Conservation (phyloP, 768 basidiomycete genomes). For the Neoboletus subvelutipes region DNA sequence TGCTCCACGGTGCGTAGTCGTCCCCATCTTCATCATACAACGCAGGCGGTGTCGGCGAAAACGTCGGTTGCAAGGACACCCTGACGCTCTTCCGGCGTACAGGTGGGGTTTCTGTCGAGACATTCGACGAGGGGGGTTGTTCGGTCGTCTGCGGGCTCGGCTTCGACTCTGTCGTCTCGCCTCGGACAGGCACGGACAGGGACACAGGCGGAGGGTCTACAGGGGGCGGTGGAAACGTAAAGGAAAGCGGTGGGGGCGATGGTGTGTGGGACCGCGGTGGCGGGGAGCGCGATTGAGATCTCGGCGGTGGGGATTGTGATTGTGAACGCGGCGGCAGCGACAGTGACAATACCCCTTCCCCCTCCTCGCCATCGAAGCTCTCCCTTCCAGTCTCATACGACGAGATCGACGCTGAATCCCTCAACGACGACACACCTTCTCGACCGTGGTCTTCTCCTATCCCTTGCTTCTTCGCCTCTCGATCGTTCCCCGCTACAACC, state of each 20-base stretch:
- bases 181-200: neutral
- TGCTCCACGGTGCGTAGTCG: slow-evolving; percentile 12
- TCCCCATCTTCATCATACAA: slow-evolving; percentile 49
- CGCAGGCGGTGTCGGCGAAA: slow-evolving; percentile 69
- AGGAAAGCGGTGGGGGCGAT: neutral
- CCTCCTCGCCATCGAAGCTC: slow-evolving; percentile 36
- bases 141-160: neutral
- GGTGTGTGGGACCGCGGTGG: neutral
- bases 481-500: neutral
- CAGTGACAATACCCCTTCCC: slow-evolving; percentile 15
- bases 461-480: neutral
- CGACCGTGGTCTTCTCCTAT: neutral
- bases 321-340: neutral
- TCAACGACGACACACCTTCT: neutral
- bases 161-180: neutral
- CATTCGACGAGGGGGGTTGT: slow-evolving; percentile 11
- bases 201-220: slow-evolving; percentile 5
- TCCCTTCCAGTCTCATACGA: slow-evolving; percentile 71
- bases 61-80: slow-evolving; percentile 74
- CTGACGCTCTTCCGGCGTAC: slow-evolving; percentile 67
- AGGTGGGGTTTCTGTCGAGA: slow-evolving; percentile 18
- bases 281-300: neutral
- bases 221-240: slow-evolving; percentile 20
- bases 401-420: slow-evolving; percentile 39
- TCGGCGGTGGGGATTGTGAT: neutral